These are phyloP conservation scores for Aspergillus cejpii DNA, from an alignment of 2,329 filamentous ascomycete species.

Conservation along the genomic window DNA sequence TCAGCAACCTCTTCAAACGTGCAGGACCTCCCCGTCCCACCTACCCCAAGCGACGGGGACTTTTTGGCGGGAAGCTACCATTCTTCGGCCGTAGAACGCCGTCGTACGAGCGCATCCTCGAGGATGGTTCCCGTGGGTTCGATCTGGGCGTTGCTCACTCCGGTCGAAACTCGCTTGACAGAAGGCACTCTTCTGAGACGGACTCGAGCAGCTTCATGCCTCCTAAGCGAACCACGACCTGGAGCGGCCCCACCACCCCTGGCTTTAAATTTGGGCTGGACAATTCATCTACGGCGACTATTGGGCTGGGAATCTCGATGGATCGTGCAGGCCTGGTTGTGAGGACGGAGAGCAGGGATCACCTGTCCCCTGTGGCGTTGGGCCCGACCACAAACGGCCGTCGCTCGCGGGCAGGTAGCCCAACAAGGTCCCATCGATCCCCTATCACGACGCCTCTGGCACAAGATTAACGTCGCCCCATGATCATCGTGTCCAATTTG, in stretches of 20 bases:
- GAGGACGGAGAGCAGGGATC: slow-evolving; percentile 78
- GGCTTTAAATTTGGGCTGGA: slow-evolving; percentile 36
- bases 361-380: slow-evolving; percentile 53
- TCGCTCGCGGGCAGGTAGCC: slow-evolving; percentile 42
- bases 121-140: slow-evolving; percentile 69
- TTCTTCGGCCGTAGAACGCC: slow-evolving; percentile 34
- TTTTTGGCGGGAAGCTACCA: slow-evolving; percentile 54
- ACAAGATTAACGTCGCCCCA: slow-evolving; percentile 28
- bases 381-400: slow-evolving; percentile 45
- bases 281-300: slow-evolving; percentile 36
- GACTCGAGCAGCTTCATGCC: slow-evolving; percentile 50
- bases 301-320: slow-evolving; percentile 40
- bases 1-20: slow-evolving; percentile 38
- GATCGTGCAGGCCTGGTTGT: slow-evolving; percentile 67
- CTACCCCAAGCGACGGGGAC: slow-evolving; percentile 46
- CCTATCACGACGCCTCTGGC: slow-evolving; percentile 32
- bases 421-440: slow-evolving; percentile 41
- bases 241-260: slow-evolving; percentile 27
- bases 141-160: slow-evolving; percentile 64
- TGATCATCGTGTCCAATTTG: slow-evolving; percentile 16
- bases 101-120: slow-evolving; percentile 75
- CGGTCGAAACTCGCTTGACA: slow-evolving; percentile 48
- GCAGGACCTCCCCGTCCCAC: slow-evolving; percentile 28
- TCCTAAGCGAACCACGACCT: slow-evolving; percentile 40
- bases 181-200: slow-evolving; percentile 56